These are phyloP conservation scores for Cryptococcus floricola DNA, from an alignment of 1,284 basidiomycete genomes.

Conservation along the genomic window DNA sequence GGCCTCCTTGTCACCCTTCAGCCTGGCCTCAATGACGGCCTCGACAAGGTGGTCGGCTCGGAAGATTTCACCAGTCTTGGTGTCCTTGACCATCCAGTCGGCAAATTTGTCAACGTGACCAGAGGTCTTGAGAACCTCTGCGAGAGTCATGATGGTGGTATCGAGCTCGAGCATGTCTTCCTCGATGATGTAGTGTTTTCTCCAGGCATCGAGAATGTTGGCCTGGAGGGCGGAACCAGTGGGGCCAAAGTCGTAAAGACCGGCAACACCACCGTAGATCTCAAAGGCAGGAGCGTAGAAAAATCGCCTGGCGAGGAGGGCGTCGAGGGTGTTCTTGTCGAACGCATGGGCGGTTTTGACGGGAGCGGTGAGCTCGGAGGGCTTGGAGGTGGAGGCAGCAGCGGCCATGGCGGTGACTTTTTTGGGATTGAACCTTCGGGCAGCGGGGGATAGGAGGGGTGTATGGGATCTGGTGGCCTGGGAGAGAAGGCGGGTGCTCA, in stretches of 20 bases:
- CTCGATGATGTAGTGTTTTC: slow-evolving; percentile 97
- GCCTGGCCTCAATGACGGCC: slow-evolving; percentile 80
- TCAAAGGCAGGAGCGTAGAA: slow-evolving; percentile 99
- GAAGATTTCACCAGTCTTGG: slow-evolving; percentile 89
- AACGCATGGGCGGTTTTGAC: slow-evolving; percentile 84
- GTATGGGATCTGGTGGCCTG: not conserved
- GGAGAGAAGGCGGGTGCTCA: too few species aligned
- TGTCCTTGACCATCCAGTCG: slow-evolving; percentile 99
- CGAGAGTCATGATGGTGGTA: slow-evolving; percentile 95
- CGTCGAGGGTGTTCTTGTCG: slow-evolving; percentile 82
- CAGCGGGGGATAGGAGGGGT: not conserved
- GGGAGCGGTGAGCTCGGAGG: slow-evolving; percentile 29
- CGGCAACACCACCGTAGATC: slow-evolving; percentile 97
- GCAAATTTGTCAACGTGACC: slow-evolving; percentile 98
- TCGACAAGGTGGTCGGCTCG: slow-evolving; percentile 97
- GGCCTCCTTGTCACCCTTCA: slow-evolving; percentile 91
- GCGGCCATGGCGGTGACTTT: slow-evolving; percentile 22
- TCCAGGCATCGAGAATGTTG: slow-evolving; percentile 96
- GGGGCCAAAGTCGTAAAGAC: slow-evolving; percentile 92
- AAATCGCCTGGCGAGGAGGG: slow-evolving; percentile 84
- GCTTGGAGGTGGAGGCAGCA: slow-evolving; percentile 34
- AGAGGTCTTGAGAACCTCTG: slow-evolving; percentile 93
- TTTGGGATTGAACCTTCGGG: slow-evolving; percentile 1
- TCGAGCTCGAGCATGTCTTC: slow-evolving; percentile 99
- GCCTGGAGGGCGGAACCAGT: slow-evolving; percentile 93